Conservation (phyloP, 768 basidiomycete genomes). For the Suillus ampliporus region DNA sequence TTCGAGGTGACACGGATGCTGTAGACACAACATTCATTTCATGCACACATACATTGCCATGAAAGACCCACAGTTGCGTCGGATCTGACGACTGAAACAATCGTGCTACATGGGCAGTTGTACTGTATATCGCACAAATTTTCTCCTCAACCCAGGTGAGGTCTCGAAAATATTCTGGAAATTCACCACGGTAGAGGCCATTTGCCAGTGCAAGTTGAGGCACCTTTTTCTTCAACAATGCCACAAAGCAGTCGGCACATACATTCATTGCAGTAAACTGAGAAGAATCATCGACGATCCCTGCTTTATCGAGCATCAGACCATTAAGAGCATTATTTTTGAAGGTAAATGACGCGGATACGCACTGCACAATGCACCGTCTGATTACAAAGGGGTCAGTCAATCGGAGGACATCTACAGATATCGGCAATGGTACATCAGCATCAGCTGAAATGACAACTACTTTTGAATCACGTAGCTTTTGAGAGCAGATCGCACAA, state of each 20-base stretch:
- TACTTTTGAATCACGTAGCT: neutral
- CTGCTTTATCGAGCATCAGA: no score
- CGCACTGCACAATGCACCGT: neutral
- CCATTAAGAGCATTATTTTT: no score
- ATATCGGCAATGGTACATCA: neutral
- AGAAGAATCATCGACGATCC: no score
- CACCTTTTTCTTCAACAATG: no score
- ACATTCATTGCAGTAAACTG: no score
- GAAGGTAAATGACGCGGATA: no score
- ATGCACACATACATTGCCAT: constrained; percentile 42
- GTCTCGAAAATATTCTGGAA: no score
- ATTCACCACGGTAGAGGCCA: no score
- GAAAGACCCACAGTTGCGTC: constrained; percentile 27
- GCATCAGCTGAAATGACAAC: neutral
- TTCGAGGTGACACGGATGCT: constrained; percentile 31
- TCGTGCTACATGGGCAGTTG: constrained; percentile 32
- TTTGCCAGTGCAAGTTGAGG: no score
- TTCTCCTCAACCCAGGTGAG: constrained; percentile 40
- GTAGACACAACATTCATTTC: constrained; percentile 38
- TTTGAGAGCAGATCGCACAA: neutral
- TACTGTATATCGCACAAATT: constrained; percentile 32
- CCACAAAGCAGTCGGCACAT: no score
- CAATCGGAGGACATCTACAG: neutral
- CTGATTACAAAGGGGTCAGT: neutral
- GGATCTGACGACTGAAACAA: constrained; percentile 31